Evolutionary conservation across 108 stramenopile species (phyloP).

Genomic region (Fistulifera solaris): DNA sequence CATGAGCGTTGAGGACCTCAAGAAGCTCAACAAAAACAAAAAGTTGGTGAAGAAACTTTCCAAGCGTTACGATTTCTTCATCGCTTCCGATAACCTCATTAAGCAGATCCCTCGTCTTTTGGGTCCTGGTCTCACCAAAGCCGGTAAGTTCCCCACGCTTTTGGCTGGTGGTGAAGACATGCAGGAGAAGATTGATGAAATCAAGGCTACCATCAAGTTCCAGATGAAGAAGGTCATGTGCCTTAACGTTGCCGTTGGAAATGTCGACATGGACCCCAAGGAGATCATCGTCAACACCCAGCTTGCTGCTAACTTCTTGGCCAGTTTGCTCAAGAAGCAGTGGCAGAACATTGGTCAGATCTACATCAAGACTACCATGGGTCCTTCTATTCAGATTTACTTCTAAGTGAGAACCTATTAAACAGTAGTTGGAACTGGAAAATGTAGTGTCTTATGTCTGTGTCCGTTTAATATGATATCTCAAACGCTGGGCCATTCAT

Average conservation of each 20-base stretch:
- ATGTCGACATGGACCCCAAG: slow-evolving; percentile 84
- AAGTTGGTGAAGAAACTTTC: slow-evolving; percentile 99
- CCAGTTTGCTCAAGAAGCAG: slow-evolving; percentile 98
- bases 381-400: slow-evolving; percentile 96
- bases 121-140: slow-evolving; percentile 99
- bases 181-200: slow-evolving; percentile 98
- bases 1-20: slow-evolving; percentile 98
- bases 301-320: slow-evolving; percentile 98
- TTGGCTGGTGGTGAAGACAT: slow-evolving; percentile 86
- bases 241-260: slow-evolving; percentile 97
- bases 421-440: too few species aligned
- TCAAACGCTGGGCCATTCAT: slow-evolving; percentile 45
- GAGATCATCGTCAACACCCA: slow-evolving; percentile 95
- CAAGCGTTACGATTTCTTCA: slow-evolving; percentile 99
- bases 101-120: slow-evolving; percentile 99
- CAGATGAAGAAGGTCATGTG: slow-evolving; percentile 99
- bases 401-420: slow-evolving; percentile 55
- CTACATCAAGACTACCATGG: slow-evolving; percentile 99
- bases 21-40: slow-evolving; percentile 99
- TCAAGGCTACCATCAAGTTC: slow-evolving; percentile 99
- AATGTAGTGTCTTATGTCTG: too few species aligned
- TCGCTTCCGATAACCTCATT: slow-evolving; percentile 98
- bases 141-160: slow-evolving; percentile 99
- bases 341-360: slow-evolving; percentile 99
- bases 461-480: too few species aligned